Evolutionary conservation across 345 rosid genomes (phyloP), one percentile per base, ranked within the genome.

Genomic region (Trapa incisa): DNA sequence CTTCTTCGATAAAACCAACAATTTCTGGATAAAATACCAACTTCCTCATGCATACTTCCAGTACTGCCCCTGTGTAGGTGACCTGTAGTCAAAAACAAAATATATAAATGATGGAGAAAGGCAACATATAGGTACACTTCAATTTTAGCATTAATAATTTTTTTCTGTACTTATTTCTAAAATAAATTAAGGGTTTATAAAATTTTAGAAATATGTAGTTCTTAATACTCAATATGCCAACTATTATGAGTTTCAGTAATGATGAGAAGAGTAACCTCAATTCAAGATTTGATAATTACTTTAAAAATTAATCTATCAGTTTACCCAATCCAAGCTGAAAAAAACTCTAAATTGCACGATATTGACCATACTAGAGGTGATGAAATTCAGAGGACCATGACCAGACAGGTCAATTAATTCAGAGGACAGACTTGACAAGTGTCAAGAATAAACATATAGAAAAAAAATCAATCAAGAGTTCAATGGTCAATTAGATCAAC

Each of bases 31-130:
- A 91, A 81, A 89, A 91, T 47, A 87, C 96, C 77, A 89, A 80
- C 80, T 89, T 91, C 75, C 97, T 87, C 95, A 86, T 86, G 87
- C 97, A 91, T 65, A 86, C 96, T 80, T 94, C 93, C 75, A 94
- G 54, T 76, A 88, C 69, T 38, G 97, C 99, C 37, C 97, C 97
- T 0, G 96, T 81, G 72, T 91, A 89, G 0, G 89, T 85, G 74
- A 89, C 61, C 99, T 94, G 79, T 82, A 72, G 29, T 66, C 64
- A 45, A 72, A 74, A 17, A 62, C 37, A 66, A 13, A 37, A 37
- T 13, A 63, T 42, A 15, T 66, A 65, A 45, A 6, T 37, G 43
- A 53, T 52, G 33, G 47, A 10, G 32, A 47, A 54, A 9, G 39
- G 61, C 6, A 11, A 7, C 62, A 10, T 50, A n/a, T 13, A 66